Percentiles rank a stretch among this genome's conserved stretches.
Conservation (phyloP, 2,329 filamentous ascomycete genomes). For the Laburnicola sp. region DNA sequence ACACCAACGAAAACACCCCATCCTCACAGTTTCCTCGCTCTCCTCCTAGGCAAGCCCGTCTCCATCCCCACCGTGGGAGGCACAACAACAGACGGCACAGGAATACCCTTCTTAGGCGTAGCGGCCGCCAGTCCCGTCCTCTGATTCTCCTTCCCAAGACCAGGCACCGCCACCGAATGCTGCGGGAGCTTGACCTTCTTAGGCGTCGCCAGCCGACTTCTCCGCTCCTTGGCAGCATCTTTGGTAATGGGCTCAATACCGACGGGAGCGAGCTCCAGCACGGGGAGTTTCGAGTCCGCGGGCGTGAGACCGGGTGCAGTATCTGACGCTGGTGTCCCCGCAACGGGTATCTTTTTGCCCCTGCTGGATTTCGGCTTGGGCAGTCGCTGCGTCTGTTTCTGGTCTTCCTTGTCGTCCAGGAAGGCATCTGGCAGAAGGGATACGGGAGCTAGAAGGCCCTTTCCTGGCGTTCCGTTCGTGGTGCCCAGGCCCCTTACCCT, state of each 20-base stretch:
- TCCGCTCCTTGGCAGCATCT: constrained; percentile 26
- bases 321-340: constrained; percentile 18
- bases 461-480: constrained; percentile 45
- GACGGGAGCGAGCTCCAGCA: constrained; percentile 27
- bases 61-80: constrained; percentile 25
- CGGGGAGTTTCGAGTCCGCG: constrained; percentile 20
- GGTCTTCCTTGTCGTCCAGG: constrained; percentile 28
- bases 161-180: constrained; percentile 9
- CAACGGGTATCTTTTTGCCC: constrained; percentile 27
- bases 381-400: constrained; percentile 15
- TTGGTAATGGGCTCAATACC: constrained; percentile 22
- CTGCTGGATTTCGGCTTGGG: constrained; percentile 26
- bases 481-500: constrained; percentile 39
- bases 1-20: not conserved
- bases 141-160: constrained; percentile 34
- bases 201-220: constrained; percentile 39
- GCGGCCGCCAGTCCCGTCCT: constrained; percentile 21
- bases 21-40: constrained; percentile 27
- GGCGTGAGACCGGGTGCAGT: constrained; percentile 7
- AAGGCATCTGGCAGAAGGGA: constrained; percentile 36
- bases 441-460: constrained; percentile 36
- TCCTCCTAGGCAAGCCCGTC: constrained; percentile 36
- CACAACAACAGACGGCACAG: constrained; percentile 24
- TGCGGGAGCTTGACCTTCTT: constrained; percentile 41
- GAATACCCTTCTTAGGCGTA: constrained; percentile 38